Percentiles rank a stretch among this genome's conserved stretches.
phyloP scores from a whole-genome alignment of 768 basidiomycete species.

The Lactarius quietus region DNA sequence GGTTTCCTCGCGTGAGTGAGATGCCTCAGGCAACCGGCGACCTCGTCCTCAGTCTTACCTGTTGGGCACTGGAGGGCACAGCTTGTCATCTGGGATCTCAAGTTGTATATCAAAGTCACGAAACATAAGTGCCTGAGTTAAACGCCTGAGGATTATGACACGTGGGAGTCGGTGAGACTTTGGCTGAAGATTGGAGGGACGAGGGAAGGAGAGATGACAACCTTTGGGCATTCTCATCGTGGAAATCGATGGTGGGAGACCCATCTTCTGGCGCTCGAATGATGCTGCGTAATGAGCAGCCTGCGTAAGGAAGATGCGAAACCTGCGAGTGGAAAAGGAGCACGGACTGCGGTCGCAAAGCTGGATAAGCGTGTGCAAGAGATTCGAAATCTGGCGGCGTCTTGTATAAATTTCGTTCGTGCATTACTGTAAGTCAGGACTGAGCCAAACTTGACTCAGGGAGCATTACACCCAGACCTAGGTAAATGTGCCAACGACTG shows the following conservation, averaged over 20 bases:
- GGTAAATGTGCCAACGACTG: too few relatives aligned
- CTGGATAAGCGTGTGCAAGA: slow-evolving; percentile 55
- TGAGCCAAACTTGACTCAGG: too few relatives aligned
- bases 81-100: slow-evolving; percentile 59
- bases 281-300: slow-evolving; percentile 21
- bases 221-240: slow-evolving; percentile 68
- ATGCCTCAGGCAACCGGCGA: too few relatives aligned
- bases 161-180: slow-evolving; percentile 12
- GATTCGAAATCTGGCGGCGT: slow-evolving; percentile 52
- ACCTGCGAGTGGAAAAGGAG: too few relatives aligned
- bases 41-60: background rate
- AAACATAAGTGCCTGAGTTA: slow-evolving; percentile 75
- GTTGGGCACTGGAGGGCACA: slow-evolving; percentile 77
- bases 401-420: slow-evolving; percentile 47
- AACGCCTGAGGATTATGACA: slow-evolving; percentile 43
- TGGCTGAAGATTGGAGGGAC: background rate
- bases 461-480: too few relatives aligned
- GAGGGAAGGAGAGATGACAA: slow-evolving; percentile 27
- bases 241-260: slow-evolving; percentile 63
- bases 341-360: slow-evolving; percentile 52
- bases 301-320: background rate
- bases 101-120: slow-evolving; percentile 69
- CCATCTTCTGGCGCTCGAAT: slow-evolving; percentile 29
- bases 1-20: background rate
- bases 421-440: slow-evolving; percentile 33